Conservation (phyloP, 108 stramenopile species). For the Aurantiochytrium sp. region DNA sequence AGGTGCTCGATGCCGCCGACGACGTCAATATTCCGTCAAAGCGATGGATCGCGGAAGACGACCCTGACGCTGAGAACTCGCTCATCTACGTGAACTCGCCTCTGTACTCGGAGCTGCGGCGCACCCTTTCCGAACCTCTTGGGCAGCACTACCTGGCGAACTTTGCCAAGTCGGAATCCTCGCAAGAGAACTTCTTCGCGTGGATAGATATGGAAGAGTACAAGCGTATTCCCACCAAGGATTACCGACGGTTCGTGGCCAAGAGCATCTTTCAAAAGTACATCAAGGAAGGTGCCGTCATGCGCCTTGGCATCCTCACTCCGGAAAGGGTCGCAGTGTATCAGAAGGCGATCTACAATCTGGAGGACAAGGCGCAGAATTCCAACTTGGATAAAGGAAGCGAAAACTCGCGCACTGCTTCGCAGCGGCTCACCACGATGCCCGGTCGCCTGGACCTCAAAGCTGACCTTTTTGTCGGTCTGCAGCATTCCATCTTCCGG, state of each 20-base stretch:
- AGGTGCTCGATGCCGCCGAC: no score
- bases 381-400: no score
- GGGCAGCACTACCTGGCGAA: constrained; percentile 49
- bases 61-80: not conserved
- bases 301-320: constrained; percentile 36
- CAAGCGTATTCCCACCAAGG: constrained; percentile 48
- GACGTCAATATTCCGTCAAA: not conserved
- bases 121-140: constrained; percentile 48
- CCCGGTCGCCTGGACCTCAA: constrained; percentile 30
- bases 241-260: constrained; percentile 48
- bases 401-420: not conserved
- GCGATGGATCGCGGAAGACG: not conserved
- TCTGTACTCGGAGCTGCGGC: constrained; percentile 44
- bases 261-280: constrained; percentile 58
- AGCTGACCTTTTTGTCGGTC: constrained; percentile 42
- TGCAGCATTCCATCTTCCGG: constrained; percentile 42
- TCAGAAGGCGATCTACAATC: constrained; percentile 35
- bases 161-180: constrained; percentile 46
- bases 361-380: no score
- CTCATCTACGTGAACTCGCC: not conserved
- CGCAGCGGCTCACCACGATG: not conserved
- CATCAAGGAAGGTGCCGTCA: constrained; percentile 41
- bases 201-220: constrained; percentile 59
- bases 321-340: constrained; percentile 10
- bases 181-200: constrained; percentile 51